Conservation (phyloP, 23 red algal genomes). For the Gracilaria gracilis region DNA sequence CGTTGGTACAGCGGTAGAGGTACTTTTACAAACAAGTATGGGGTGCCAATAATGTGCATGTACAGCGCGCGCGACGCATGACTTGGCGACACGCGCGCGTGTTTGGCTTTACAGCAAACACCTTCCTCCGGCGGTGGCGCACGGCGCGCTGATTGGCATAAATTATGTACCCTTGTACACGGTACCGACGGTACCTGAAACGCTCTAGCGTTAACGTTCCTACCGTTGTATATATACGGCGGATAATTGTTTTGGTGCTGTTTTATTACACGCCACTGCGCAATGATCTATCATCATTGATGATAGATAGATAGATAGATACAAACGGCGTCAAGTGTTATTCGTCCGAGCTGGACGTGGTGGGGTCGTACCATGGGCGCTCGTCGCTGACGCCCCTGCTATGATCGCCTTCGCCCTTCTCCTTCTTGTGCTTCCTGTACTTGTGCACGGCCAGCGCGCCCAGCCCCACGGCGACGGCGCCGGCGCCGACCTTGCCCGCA, state of each 20-base stretch:
- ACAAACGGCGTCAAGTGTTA: neutral
- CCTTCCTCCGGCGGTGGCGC: neutral
- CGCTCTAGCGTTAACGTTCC: no score
- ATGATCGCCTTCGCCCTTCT: neutral
- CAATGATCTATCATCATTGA: neutral
- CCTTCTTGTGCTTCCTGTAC: conserved; percentile 37
- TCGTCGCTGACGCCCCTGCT: neutral
- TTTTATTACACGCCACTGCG: neutral
- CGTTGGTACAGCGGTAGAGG: no score
- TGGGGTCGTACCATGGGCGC: neutral
- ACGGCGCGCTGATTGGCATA: neutral
- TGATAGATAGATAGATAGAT: neutral
- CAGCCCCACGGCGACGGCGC: conserved; percentile 34
- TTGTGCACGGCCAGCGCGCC: conserved; percentile 48
- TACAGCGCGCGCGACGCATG: neutral
- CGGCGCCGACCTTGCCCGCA: conserved; percentile 32
- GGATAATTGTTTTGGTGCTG: neutral
- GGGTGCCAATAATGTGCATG: no score
- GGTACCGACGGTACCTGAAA: no score
- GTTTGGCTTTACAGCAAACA: neutral
- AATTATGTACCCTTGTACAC: no score
- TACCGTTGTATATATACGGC: no score
- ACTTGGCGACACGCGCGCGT: neutral
- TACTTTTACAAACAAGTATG: no score
- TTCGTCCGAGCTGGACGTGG: neutral